Percentiles rank a stretch among this genome's conserved stretches.
Evolutionary conservation across 2,329 filamentous ascomycete species (phyloP).

Genomic region (Fusarium sp.): DNA sequence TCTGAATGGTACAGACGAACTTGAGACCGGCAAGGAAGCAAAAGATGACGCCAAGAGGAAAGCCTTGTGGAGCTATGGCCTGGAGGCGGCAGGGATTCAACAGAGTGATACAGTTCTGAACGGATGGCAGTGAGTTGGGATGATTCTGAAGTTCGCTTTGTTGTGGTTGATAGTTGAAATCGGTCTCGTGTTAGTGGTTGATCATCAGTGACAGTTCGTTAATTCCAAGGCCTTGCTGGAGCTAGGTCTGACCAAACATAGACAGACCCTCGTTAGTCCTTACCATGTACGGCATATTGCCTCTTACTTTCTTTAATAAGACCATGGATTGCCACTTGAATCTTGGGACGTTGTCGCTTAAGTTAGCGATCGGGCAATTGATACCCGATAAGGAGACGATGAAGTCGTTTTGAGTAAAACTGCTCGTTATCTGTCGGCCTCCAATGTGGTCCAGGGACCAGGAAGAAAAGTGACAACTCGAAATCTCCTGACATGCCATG

Average conservation of each 20-base stretch:
- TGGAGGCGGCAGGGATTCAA: slow-evolving; percentile 43
- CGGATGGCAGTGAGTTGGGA: slow-evolving; percentile 43
- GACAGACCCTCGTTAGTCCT: neutral
- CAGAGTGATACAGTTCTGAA: slow-evolving; percentile 44
- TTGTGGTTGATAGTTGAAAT: neutral
- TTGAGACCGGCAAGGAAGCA: slow-evolving; percentile 46
- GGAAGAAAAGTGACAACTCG: neutral
- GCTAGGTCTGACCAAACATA: neutral
- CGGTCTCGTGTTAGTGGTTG: neutral
- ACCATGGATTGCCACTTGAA: neutral
- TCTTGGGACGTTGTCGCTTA: slow-evolving; percentile 2
- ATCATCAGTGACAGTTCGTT: neutral
- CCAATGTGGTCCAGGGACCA: neutral
- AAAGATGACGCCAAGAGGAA: slow-evolving; percentile 47
- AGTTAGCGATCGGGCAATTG: neutral
- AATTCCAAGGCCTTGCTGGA: neutral
- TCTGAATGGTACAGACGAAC: slow-evolving; percentile 50
- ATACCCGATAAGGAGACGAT: neutral
- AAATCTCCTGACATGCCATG: slow-evolving; percentile 25
- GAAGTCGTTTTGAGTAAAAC: slow-evolving; percentile 10
- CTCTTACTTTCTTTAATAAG: neutral
- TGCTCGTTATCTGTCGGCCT: neutral
- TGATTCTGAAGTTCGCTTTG: neutral
- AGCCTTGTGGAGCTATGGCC: slow-evolving; percentile 49
- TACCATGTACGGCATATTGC: slow-evolving; percentile 2